A percentile compares a stretch with the other conserved stretches of the same genome.
Evolutionary conservation across 202 grass and related monocot species (phyloP).

Genomic region (Tripidium arundinaceum): DNA sequence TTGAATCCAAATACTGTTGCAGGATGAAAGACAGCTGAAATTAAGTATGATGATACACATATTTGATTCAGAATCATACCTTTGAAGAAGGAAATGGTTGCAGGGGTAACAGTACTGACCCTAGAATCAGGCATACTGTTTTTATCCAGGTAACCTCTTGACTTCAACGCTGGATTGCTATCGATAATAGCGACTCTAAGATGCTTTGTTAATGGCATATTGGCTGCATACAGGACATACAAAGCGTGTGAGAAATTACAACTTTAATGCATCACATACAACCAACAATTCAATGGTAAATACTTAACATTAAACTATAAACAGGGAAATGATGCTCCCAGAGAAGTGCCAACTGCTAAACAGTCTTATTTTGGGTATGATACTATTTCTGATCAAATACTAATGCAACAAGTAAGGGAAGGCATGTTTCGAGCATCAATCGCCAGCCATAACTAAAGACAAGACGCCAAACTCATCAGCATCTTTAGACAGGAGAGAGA

Average conservation of each 20-base stretch:
- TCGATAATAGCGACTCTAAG: conserved; percentile 68
- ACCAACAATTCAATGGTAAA: not conserved
- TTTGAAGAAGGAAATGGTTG: conserved; percentile 80
- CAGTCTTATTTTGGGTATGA: not conserved
- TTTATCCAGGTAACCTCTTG: conserved; percentile 56
- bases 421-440: no score
- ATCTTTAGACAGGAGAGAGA: not conserved
- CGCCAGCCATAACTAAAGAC: not conserved
- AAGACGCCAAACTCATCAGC: not conserved
- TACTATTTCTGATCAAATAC: not conserved
- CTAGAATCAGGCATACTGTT: conserved; percentile 69
- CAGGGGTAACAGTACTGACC: conserved; percentile 87
- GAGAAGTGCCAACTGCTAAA: not conserved
- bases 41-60: not conserved
- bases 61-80: conserved; percentile 40
- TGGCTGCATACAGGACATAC: conserved; percentile 46
- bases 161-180: conserved; percentile 59
- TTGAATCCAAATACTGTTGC: not conserved
- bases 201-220: conserved; percentile 71
- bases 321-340: not conserved
- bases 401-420: not conserved
- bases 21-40: not conserved
- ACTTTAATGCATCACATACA: not conserved
- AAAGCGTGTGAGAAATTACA: conserved; percentile 8
- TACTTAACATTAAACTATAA: not conserved